Evolutionary conservation across 192 early-diverging fungal species (phyloP).

Genomic region (Phycomyces nitens): DNA sequence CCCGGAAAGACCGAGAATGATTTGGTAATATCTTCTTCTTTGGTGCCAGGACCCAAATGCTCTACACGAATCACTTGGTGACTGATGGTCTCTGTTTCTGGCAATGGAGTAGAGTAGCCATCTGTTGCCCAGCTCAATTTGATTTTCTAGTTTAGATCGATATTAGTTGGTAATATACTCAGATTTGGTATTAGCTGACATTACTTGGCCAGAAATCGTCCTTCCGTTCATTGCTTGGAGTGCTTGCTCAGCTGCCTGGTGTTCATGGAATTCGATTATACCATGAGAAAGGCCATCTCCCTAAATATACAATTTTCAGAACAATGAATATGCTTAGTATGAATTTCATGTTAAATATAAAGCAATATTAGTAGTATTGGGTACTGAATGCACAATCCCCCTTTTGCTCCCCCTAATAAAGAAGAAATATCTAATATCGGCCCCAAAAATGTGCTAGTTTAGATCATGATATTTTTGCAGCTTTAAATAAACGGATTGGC

Average conservation of each 20-base stretch:
- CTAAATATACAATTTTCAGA: not conserved
- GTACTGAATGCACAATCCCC: not conserved
- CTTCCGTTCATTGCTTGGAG: slow-evolving; percentile 70
- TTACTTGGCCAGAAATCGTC: slow-evolving; percentile 55
- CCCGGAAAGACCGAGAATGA: slow-evolving; percentile 68
- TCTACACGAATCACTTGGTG: slow-evolving; percentile 87
- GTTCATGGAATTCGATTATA: slow-evolving; percentile 77
- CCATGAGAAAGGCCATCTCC: slow-evolving; percentile 63
- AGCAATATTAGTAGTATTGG: not conserved
- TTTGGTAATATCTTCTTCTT: slow-evolving; percentile 68
- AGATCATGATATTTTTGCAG: not conserved
- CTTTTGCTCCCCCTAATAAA: not conserved
- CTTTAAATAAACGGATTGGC: not conserved
- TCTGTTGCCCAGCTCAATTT: slow-evolving; percentile 15
- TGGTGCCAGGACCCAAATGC: slow-evolving; percentile 81
- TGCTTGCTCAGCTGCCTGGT: slow-evolving; percentile 67
- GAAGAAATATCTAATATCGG: not conserved
- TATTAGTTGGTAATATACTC: not conserved
- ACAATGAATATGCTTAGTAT: no score
- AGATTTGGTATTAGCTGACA: not conserved
- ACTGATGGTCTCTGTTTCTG: slow-evolving; percentile 13
- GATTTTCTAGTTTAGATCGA: slow-evolving; percentile 19
- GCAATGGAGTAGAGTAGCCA: slow-evolving; percentile 5
- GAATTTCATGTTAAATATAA: not conserved
- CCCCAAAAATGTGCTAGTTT: not conserved